phyloP scores from a whole-genome alignment of 768 basidiomycete genomes.

The Symmetrospora coprosmae region DNA sequence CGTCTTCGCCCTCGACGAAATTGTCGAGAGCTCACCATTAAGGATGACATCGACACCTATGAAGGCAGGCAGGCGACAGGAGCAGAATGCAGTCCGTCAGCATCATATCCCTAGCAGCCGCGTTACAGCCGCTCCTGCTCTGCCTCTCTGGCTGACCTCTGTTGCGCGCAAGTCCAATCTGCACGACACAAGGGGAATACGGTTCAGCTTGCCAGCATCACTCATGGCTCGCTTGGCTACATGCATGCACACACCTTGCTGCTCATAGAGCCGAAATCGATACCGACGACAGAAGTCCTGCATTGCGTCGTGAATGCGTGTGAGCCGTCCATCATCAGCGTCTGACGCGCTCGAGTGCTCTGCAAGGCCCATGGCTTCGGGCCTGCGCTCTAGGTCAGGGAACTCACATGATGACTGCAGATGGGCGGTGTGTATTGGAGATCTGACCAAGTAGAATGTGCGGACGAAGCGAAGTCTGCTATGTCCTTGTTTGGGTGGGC shows the following conservation, averaged over 20 bases:
- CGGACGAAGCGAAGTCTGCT: no score
- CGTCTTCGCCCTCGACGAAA: no score
- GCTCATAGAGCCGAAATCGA: slow-evolving; percentile 24
- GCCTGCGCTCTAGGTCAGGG: neutral
- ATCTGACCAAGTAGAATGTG: no score
- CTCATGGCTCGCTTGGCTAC: neutral
- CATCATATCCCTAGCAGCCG: no score
- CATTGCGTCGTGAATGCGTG: no score
- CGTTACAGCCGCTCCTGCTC: neutral
- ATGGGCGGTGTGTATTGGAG: no score
- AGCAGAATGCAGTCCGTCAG: no score
- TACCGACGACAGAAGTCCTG: slow-evolving; percentile 21
- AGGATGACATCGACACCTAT: slow-evolving; percentile 90
- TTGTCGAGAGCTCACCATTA: no score
- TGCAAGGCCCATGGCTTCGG: neutral
- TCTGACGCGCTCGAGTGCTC: neutral
- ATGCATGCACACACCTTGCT: neutral
- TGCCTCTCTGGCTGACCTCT: neutral
- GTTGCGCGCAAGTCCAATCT: slow-evolving; percentile 33
- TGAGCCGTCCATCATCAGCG: neutral
- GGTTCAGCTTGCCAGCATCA: no score
- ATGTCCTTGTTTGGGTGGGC: no score
- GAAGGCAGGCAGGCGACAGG: neutral
- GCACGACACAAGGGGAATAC: neutral
- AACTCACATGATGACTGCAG: no score